Evolutionary conservation across 2,329 filamentous ascomycete genomes (phyloP).

Genomic region (Sporothrix globosa): DNA sequence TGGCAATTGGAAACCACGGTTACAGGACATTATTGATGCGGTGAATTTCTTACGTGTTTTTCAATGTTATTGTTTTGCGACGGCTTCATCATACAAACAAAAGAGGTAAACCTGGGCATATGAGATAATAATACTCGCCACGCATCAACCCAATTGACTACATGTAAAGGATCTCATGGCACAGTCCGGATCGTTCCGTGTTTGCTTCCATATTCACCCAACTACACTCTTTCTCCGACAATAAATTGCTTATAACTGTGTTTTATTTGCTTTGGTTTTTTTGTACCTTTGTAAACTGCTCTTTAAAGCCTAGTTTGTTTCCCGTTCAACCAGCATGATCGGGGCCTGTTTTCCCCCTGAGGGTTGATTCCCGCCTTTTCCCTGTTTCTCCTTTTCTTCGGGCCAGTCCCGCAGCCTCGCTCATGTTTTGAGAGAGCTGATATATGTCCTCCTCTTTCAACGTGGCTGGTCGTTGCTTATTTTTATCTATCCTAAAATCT

Average conservation of each 20-base stretch:
- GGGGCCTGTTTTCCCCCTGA: conserved; percentile 15
- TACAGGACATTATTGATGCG: no score
- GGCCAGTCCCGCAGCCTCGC: conserved; percentile 21
- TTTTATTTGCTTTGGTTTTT: conserved; percentile 12
- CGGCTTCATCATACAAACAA: not conserved
- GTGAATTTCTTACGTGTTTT: not conserved
- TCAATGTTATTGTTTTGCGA: not conserved
- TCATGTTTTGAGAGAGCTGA: conserved; percentile 15
- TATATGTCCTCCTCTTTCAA: conserved; percentile 21
- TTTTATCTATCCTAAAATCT: conserved; percentile 25
- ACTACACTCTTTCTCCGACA: not conserved
- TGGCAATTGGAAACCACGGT: not conserved
- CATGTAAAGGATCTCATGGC: not conserved
- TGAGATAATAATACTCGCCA: not conserved
- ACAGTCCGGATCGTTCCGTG: no score
- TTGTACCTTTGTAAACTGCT: conserved; percentile 16
- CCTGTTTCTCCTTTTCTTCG: not conserved
- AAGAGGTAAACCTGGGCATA: not conserved
- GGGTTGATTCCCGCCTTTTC: not conserved
- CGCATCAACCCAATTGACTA: not conserved
- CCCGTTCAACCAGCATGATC: conserved; percentile 15
- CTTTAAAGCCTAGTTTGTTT: conserved; percentile 3
- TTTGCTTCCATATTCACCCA: not conserved
- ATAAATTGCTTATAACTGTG: not conserved
- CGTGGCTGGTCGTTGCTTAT: conserved; percentile 14